A percentile compares a stretch with the other conserved stretches of the same genome.
phyloP scores from a whole-genome alignment of 345 rosid genomes.

The Psidium friedrichsthalianum region DNA sequence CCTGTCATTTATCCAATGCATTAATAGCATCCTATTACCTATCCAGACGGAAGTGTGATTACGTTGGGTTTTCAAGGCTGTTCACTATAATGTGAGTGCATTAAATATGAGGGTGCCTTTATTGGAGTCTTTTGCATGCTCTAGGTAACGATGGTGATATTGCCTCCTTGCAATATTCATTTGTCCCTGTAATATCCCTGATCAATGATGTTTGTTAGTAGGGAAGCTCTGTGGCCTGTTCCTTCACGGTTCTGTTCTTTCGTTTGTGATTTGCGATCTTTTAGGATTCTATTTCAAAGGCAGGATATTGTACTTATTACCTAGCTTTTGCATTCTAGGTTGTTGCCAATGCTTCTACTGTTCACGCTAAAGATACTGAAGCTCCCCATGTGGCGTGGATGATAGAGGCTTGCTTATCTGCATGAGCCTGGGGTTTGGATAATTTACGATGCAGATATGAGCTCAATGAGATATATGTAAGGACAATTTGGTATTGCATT shows the following conservation, averaged over 20 bases:
- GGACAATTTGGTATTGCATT: constrained; percentile 10
- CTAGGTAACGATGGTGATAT: background rate
- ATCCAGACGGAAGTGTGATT: background rate
- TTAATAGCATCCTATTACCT: background rate
- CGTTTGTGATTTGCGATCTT: background rate
- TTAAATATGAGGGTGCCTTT: background rate
- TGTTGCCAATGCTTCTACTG: constrained; percentile 41
- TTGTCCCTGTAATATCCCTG: background rate
- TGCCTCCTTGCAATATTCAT: background rate
- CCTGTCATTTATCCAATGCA: background rate
- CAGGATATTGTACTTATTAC: background rate
- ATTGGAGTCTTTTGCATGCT: background rate
- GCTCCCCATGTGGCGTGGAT: constrained; percentile 84
- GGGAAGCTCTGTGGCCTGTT: background rate
- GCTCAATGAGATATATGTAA: constrained; percentile 86
- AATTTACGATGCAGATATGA: constrained; percentile 68
- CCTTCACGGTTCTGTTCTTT: background rate
- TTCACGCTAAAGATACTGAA: constrained; percentile 79
- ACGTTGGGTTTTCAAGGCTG: background rate
- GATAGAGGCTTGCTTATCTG: constrained; percentile 87
- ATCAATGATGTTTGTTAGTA: background rate
- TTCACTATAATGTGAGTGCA: background rate
- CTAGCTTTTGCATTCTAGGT: constrained; percentile 26
- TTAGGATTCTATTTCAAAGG: background rate
- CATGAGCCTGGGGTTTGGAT: constrained; percentile 95